These are phyloP conservation scores for Phlebopus sp. DNA, from an alignment of 1,284 basidiomycete genomes.

Conservation along the genomic window DNA sequence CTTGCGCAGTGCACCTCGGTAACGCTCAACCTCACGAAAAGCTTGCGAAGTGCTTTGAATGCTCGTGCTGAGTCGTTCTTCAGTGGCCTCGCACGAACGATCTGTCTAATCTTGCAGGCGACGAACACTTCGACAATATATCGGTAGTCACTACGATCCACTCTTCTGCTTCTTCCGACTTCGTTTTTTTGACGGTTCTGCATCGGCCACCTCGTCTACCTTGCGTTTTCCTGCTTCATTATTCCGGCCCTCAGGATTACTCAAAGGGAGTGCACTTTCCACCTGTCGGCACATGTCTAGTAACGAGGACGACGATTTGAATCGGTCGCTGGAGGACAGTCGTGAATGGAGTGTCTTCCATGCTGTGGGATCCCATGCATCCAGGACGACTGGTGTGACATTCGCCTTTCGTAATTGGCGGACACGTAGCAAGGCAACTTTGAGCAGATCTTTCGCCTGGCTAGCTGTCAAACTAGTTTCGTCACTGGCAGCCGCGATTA, in stretches of 20 bases:
- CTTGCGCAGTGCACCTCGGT: no score
- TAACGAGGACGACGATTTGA: slow-evolving; percentile 45
- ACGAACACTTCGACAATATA: background rate
- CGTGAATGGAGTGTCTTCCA: slow-evolving; percentile 38
- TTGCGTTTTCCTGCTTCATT: slow-evolving; percentile 41
- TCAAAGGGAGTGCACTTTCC: slow-evolving; percentile 19
- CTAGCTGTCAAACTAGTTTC: slow-evolving; percentile 53
- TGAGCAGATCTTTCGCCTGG: slow-evolving; percentile 80
- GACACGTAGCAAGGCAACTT: slow-evolving; percentile 64
- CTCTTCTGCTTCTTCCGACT: slow-evolving; percentile 56
- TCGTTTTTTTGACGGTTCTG: slow-evolving; percentile 36
- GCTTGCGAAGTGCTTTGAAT: no score
- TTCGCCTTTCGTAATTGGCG: slow-evolving; percentile 55
- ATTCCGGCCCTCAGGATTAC: slow-evolving; percentile 7
- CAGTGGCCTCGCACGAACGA: no score
- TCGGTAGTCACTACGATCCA: slow-evolving; percentile 20
- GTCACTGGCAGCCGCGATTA: slow-evolving; percentile 52
- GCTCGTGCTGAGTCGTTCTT: no score
- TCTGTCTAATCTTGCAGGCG: background rate
- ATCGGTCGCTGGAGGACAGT: slow-evolving; percentile 41
- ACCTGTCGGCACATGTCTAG: slow-evolving; percentile 51
- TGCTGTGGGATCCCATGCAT: slow-evolving; percentile 44
- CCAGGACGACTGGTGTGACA: slow-evolving; percentile 27
- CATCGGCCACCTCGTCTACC: slow-evolving; percentile 33
- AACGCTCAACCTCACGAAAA: no score